These are phyloP conservation scores for Lasiosphaeris hirsuta DNA, from an alignment of 495 filamentous ascomycete genomes.

Conservation along the genomic window DNA sequence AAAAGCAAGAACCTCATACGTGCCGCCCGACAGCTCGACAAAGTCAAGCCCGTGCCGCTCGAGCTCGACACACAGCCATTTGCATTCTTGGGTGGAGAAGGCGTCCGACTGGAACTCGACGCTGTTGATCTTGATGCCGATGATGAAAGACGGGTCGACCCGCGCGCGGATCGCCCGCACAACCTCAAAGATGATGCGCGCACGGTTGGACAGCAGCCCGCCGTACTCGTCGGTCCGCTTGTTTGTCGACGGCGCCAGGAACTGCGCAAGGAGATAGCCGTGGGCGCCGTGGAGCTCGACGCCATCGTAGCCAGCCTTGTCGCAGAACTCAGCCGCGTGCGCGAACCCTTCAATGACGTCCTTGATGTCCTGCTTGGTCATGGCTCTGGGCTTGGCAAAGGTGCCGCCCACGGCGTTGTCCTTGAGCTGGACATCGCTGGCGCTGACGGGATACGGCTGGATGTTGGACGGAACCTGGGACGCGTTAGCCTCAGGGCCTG, in stretches of 20 bases:
- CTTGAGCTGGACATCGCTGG: constrained; percentile 57
- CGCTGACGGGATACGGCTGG: constrained; percentile 55
- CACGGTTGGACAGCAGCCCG: constrained; percentile 54
- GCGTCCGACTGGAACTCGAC: constrained; percentile 63
- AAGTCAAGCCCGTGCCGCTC: constrained; percentile 59
- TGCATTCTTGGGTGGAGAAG: constrained; percentile 54
- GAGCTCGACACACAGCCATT: constrained; percentile 50
- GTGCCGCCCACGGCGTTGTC: constrained; percentile 16
- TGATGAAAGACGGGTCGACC: constrained; percentile 46
- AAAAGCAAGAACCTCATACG: constrained; percentile 55
- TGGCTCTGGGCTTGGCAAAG: constrained; percentile 26
- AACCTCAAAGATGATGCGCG: constrained; percentile 54
- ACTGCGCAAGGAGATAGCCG: constrained; percentile 70
- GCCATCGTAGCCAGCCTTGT: constrained; percentile 58
- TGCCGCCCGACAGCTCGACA: constrained; percentile 63
- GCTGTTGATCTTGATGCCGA: constrained; percentile 66
- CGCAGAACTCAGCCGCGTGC: constrained; percentile 53
- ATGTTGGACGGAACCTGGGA: constrained; percentile 28
- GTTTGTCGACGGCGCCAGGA: constrained; percentile 59
- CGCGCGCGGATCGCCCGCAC: constrained; percentile 46
- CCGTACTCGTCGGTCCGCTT: constrained; percentile 61
- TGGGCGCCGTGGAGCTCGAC: constrained; percentile 56
- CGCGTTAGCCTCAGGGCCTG: constrained; percentile 10
- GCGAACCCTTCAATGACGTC: constrained; percentile 42
- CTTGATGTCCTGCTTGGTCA: constrained; percentile 26